Conservation (phyloP, 768 basidiomycete species). For the Auriscalpium orientale region DNA sequence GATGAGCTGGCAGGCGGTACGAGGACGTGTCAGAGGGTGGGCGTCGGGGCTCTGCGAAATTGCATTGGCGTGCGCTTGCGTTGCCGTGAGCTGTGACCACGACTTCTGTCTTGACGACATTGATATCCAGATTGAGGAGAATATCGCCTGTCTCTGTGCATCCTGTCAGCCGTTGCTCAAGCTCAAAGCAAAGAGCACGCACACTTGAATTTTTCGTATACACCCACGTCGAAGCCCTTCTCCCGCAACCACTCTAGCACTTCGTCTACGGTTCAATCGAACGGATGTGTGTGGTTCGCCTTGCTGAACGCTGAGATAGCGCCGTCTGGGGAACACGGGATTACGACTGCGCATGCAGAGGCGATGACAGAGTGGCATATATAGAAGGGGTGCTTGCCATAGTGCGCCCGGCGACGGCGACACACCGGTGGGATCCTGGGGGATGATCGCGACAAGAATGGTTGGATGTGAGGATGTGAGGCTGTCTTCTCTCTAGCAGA, state of each 20-base stretch:
- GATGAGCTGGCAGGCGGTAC: conserved; percentile 26
- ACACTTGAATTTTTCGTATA: conserved; percentile 85
- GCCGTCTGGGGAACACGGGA: no score
- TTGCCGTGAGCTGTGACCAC: conserved; percentile 90
- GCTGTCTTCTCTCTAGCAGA: no score
- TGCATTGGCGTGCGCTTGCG: conserved; percentile 84
- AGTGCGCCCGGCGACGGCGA: conserved; percentile 25
- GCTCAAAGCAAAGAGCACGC: background rate
- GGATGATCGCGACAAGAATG: background rate
- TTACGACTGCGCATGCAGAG: background rate
- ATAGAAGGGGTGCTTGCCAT: conserved; percentile 13
- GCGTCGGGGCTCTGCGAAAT: conserved; percentile 79
- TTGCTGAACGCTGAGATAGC: background rate
- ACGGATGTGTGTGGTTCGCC: conserved; percentile 31
- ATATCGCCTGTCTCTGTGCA: conserved; percentile 88
- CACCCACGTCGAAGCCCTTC: conserved; percentile 79
- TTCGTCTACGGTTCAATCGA: conserved; percentile 81
- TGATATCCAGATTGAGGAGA: conserved; percentile 86
- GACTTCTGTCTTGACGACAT: conserved; percentile 86
- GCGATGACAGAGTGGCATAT: background rate
- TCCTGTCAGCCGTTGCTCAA: background rate
- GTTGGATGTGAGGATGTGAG: no score
- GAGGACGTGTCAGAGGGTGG: conserved; percentile 51
- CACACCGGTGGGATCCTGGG: conserved; percentile 22
- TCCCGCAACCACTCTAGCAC: conserved; percentile 82